Percentiles rank a stretch among this genome's conserved stretches.
phyloP scores from a whole-genome alignment of 2,329 filamentous ascomycete genomes.

The Hymenoscyphus linearis region DNA sequence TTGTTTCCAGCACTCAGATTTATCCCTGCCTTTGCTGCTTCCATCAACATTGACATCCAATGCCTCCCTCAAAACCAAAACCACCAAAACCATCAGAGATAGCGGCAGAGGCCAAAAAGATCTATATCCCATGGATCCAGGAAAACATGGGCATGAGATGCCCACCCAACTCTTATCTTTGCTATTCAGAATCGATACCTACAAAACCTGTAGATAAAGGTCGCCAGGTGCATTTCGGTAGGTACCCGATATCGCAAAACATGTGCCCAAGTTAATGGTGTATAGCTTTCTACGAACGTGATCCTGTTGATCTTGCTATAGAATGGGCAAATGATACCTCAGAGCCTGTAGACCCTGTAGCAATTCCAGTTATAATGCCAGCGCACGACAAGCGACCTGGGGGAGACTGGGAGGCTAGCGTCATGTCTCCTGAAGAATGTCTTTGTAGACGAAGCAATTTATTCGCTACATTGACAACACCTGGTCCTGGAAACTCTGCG shows the following conservation, averaged over 20 bases:
- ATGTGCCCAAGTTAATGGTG: background rate
- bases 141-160: slow-evolving; percentile 49
- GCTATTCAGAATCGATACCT: slow-evolving; percentile 38
- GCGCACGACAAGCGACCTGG: slow-evolving; percentile 73
- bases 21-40: background rate
- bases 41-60: slow-evolving; percentile 28
- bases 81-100: slow-evolving; percentile 64
- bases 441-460: slow-evolving; percentile 71
- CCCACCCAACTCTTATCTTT: slow-evolving; percentile 53
- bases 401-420: slow-evolving; percentile 71
- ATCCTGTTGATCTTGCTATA: slow-evolving; percentile 56
- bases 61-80: slow-evolving; percentile 56
- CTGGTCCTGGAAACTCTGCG: slow-evolving; percentile 44
- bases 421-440: slow-evolving; percentile 63
- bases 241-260: background rate
- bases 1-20: slow-evolving; percentile 2
- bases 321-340: slow-evolving; percentile 42
- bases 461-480: slow-evolving; percentile 60
- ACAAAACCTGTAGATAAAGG: slow-evolving; percentile 11
- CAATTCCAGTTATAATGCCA: slow-evolving; percentile 33
- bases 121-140: slow-evolving; percentile 61
- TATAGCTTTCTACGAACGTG: slow-evolving; percentile 45
- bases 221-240: slow-evolving; percentile 40
- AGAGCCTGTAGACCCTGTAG: slow-evolving; percentile 17
- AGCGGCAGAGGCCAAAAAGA: slow-evolving; percentile 66